These are phyloP conservation scores for Apiospora phragmitis DNA, from an alignment of 2,329 filamentous ascomycete genomes.

Conservation along the genomic window DNA sequence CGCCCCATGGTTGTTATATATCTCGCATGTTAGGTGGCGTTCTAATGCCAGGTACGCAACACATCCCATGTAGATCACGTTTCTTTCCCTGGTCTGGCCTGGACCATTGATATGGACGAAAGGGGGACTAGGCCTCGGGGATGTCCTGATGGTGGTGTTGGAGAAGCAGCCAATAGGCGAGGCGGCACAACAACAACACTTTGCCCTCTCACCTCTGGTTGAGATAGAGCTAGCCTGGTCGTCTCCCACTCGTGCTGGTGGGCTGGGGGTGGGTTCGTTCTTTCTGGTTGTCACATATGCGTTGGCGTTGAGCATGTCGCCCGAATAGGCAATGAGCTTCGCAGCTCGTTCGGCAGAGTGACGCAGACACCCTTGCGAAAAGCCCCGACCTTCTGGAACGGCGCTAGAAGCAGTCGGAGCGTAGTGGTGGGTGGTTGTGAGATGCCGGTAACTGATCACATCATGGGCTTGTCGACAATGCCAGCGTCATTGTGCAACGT, in stretches of 20 bases:
- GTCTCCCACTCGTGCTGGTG: background rate
- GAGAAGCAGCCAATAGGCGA: background rate
- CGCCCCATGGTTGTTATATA: background rate
- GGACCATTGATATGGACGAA: background rate
- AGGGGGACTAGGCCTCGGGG: background rate
- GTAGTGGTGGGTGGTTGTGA: background rate
- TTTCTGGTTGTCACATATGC: background rate
- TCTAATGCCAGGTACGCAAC: background rate
- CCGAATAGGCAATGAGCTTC: background rate
- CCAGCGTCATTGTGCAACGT: background rate
- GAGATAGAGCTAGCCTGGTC: background rate
- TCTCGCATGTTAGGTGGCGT: constrained; percentile 2
- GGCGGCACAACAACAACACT: background rate
- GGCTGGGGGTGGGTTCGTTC: background rate
- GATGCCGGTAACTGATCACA: background rate
- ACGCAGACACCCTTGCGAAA: constrained; percentile 5
- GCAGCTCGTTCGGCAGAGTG: background rate
- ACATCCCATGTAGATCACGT: background rate
- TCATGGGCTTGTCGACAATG: background rate
- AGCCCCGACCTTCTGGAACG: background rate
- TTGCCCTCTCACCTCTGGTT: background rate
- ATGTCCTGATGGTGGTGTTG: constrained; percentile 2
- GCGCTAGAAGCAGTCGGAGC: constrained; percentile 1
- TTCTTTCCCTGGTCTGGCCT: background rate
- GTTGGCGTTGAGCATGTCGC: background rate